Base-by-base conservation (phyloP, 176 grass and related monocot genomes). In the Panicum miliaceum region DNA sequence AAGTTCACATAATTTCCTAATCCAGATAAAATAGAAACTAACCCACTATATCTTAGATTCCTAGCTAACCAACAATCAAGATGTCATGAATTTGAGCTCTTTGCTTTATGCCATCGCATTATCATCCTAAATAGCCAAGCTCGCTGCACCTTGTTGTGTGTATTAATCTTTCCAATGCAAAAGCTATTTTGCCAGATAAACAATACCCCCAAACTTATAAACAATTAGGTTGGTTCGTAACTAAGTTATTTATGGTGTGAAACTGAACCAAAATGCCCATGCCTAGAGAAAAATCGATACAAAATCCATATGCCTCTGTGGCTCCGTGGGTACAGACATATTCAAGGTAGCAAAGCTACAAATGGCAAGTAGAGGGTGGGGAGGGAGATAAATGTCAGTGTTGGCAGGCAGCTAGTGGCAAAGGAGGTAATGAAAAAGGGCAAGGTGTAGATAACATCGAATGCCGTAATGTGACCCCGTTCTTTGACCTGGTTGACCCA, bases 291-390 rank as follows among this genome's bases (percentile, higher is more conserved):
- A 81, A 68, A 26, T 36, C 20, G 6, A 82, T 54, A n/a, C 47
- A 54, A 11, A 41, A 10, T 56, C 26, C 34, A 3, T 52, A n/a
- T 2, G 61, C 8, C 61, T 64, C 22, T 2, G 20, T n/a, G n/a
- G n/a, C n/a, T n/a, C 45, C 11, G 45, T 10, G 12, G 12, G 45
- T 2, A 47, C 45, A 47, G 2, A 32, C 45, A 47, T 12, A 19
- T 36, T 70, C 25, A 71, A 60, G 67, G 65, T 67, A 29, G 16
- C 53, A 11, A 82, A 82, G 8, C 47, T 68, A 82, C 43, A 5
- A 45, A 52, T 20, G 38, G n/a, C 6, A 11, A 38, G 9, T 22
- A 12, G 18, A 23, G 7, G 2, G 68, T 9, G 20, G 27, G 45
- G 58, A 75, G 23, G 34, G 70, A 29, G 47, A 34, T 62, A 58